Base-by-base conservation (phyloP, 1,139 yeast species). In the Suhomyces anneliseae region DNA sequence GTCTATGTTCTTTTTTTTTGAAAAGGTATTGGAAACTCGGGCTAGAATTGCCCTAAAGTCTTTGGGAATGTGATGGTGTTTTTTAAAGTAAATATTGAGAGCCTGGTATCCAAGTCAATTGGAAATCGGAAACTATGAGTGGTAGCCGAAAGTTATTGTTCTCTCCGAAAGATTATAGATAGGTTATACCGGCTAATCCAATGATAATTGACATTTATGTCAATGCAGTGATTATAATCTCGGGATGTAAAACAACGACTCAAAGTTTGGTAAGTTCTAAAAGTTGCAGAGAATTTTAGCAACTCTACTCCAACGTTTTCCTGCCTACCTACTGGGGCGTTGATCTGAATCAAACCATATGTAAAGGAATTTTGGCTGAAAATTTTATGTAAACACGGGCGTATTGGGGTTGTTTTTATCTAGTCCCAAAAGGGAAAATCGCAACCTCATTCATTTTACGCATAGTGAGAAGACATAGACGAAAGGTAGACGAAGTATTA, bases 321-420 rank as follows among this genome's bases (percentile, higher is more conserved):
- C 35, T 14, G 35, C 35, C 38, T 12, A 27, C 26, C 33, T 19
- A n/a, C 40, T 37, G 44, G 32, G 44, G 36, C 40, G 44, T 33
- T 41, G 44, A 38, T 36, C 12, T 27, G 27, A 36, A 7, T 27
- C 27, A 14, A 36, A n/a, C 36, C 7, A 11, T 9, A 26, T 24
- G 44, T 36, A 37, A 29, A 6, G 24, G 42, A 29, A 36, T 27
- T 29, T 31, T 34, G 45, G 48, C 36, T 45, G 49, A 45, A 44
- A 39, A 33, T 42, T 42, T 39, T 29, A 45, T 42, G 49, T 46
- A 46, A 46, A 46, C 49, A 46, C 26, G 31, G 33, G 27, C 48
- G 34, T 33, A 15, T 32, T 45, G 27, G 39, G 37, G 48, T 8
- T 43, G 46, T 44, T 44, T 39, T 36, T 39, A 11, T 37, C 27